Evolutionary conservation across 2,329 filamentous ascomycete genomes (phyloP), one percentile per base, ranked within the genome.

Genomic region (Aspergillus aculeatinus): DNA sequence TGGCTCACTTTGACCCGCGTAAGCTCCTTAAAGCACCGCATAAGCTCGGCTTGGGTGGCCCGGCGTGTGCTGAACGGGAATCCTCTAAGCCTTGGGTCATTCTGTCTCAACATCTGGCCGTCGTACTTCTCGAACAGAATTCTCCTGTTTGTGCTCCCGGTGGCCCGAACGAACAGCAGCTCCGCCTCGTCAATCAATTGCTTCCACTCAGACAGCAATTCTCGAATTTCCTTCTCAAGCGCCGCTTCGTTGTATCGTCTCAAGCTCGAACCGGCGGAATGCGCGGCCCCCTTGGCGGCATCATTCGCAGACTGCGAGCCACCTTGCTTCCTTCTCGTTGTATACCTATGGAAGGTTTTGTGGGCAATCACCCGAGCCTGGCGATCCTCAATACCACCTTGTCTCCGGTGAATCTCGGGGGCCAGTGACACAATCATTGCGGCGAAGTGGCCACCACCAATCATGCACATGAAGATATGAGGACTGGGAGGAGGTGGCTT

Each of bases 311-410:
- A 96, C 74, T 99, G 95, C 11, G 92, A 89, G 48, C 96, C 95
- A 81, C 95, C 95, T 75, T 99, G 95, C 75, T 99, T 99, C 66
- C 95, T 85, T 65, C 95, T 85, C 5, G 95, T 99, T 0, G 96
- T 99, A 73, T 99, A 99, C 59, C 95, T 86, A 75, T 99, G 96
- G 75, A 98, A 99, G 0, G 94, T 97, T 80, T 99, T 99, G 77
- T 98, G 94, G 0, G 92, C 94, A 49, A 97, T 83, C 0, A 98
- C 91, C 0, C 89, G 89, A 5, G 94, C 92, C 70, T 96, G 90
- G 56, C 91, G 85, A 65, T 96, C 92, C 72, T 96, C 85, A 1
- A 89, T 82, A 0, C 90, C 89, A 16, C 83, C 79, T 12, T 85
- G 81, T 55, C 86, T 86, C 72, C 91, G 94, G 42, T 86, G 85